Conservation (phyloP, 129 eudicot species). For the Centella asiatica region DNA sequence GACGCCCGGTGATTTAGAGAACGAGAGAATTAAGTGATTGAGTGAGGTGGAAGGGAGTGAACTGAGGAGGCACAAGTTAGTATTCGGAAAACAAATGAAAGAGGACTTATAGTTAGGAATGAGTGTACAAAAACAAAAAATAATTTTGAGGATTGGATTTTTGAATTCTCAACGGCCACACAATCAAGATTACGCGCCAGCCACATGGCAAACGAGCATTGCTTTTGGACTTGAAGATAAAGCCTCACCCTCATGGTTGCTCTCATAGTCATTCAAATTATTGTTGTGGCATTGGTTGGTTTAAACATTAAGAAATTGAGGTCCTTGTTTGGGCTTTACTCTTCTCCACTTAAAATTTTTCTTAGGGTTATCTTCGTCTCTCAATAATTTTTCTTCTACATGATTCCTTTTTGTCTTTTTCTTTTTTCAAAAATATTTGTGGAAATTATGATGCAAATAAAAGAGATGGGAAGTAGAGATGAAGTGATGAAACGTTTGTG, state of each 20-base stretch:
- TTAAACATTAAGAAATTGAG: not conserved
- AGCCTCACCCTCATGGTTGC: not conserved
- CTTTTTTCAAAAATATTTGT: not conserved
- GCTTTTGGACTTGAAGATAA: not conserved
- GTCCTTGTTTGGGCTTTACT: constrained; percentile 16
- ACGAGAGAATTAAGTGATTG: not conserved
- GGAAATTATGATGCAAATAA: no score
- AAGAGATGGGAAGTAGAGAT: no score
- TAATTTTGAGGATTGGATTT: constrained; percentile 25
- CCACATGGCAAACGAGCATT: constrained; percentile 43
- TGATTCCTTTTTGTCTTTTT: not conserved
- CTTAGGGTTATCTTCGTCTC: not conserved
- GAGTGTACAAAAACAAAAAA: constrained; percentile 7
- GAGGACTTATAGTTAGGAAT: not conserved
- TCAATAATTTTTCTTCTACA: not conserved
- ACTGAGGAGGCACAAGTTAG: not conserved
- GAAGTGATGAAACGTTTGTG: not conserved
- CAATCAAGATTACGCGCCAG: constrained; percentile 47
- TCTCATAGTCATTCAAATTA: no score
- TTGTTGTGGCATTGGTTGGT: not conserved
- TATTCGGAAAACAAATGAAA: not conserved
- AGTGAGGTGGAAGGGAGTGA: constrained; percentile 8
- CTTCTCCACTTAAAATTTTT: constrained; percentile 32
- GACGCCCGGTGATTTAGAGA: not conserved
- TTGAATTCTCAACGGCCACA: constrained; percentile 48